Evolutionary conservation across 371 early-diverging fungal genomes (phyloP), one percentile per base, ranked within the genome.

Genomic region (Lichtheimia ramosa): DNA sequence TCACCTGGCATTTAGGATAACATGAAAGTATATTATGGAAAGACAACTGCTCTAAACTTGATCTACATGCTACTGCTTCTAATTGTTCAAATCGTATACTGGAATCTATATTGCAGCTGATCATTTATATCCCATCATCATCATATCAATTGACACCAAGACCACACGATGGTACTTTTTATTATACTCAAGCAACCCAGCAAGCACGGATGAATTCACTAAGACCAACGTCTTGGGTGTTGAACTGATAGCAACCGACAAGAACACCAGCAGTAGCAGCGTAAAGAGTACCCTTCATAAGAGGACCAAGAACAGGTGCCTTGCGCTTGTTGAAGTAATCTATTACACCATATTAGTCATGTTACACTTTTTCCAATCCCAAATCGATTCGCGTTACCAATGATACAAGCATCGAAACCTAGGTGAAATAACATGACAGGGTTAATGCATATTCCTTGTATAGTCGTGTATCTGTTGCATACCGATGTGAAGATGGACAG

Each of bases 201-300:
- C 90, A 49, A 53, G 89, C 85, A 73, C 83, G 77, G 61, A 93
- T 77, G 64, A 93, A 82, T 71, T 91, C 94, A 50, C 96, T 95
- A 59, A 98, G 74, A 25, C 98, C 97, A 58, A 97, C 83, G 64
- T 98, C 97, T 53, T 92, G 84, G 25, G 96, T 96, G 83, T 98
- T 98, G 87, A 97, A 89, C 67, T 88, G 78, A 82, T 92, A 98
- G 69, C 89, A 89, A 24, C 95, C 98, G 65, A 92, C 89, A 59
- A 96, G 73, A 13, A 84, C 73, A 64, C 88, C 75, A 8, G 87
- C 86, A 20, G 97, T 95, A 43, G 82, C 74, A 8, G 75, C 73
- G 48, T 85, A 84, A 43, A 95, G 80, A 55, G 83, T 62, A 77
- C 86, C 88, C 58, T 58, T 76, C 54, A 78, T 60, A 61, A 91